Evolutionary conservation across 2,329 filamentous ascomycete species (phyloP).

Genomic region (Aspergillus sp.): DNA sequence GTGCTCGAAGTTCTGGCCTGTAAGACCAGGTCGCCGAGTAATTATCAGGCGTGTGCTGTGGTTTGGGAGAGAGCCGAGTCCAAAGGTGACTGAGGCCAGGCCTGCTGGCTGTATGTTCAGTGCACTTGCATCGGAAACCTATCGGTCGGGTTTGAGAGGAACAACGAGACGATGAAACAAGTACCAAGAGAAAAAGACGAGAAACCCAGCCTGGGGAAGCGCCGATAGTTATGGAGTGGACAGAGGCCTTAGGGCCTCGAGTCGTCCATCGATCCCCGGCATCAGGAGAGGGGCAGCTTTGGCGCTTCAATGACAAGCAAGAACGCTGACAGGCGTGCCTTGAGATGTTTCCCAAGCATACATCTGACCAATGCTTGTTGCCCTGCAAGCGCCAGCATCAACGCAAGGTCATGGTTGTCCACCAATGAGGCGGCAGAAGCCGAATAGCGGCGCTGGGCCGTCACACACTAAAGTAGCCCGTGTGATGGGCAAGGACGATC

Average conservation of each 20-base stretch:
- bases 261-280: slow-evolving; percentile 20
- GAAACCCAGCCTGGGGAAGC: slow-evolving; percentile 23
- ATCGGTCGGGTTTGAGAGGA: slow-evolving; percentile 4
- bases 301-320: slow-evolving; percentile 19
- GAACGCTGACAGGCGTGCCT: slow-evolving; percentile 16
- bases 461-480: slow-evolving; percentile 33
- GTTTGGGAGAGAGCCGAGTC: not conserved
- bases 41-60: not conserved
- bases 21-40: not conserved
- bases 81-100: slow-evolving; percentile 29
- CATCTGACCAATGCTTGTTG: slow-evolving; percentile 37
- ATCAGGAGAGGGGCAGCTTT: slow-evolving; percentile 31
- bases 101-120: slow-evolving; percentile 39
- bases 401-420: slow-evolving; percentile 19
- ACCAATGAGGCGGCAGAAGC: slow-evolving; percentile 29
- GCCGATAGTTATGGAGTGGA: slow-evolving; percentile 30
- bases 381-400: slow-evolving; percentile 34
- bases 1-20: slow-evolving; percentile 11
- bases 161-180: slow-evolving; percentile 13
- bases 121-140: slow-evolving; percentile 26
- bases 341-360: slow-evolving; percentile 29
- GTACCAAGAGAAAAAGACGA: slow-evolving; percentile 12
- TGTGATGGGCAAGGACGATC: slow-evolving; percentile 32
- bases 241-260: slow-evolving; percentile 9
- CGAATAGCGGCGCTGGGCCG: slow-evolving; percentile 23